Evolutionary conservation across 306 rosid species (phyloP), one percentile per base, ranked within the genome.

Genomic region (Cicer arietinum): DNA sequence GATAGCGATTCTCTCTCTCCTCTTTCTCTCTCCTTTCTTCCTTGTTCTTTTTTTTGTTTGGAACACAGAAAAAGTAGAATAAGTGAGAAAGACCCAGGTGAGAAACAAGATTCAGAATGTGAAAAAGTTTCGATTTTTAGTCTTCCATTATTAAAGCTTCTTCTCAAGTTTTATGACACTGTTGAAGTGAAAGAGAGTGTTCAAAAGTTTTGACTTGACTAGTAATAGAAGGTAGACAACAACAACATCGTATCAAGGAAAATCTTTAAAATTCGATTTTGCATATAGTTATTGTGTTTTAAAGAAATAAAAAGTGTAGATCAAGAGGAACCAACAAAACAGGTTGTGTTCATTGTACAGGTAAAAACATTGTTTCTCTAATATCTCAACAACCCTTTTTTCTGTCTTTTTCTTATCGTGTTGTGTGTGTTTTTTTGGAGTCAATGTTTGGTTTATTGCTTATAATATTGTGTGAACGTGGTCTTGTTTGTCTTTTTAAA

Each of bases 401-500:
- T 52, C 69, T 58, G 20, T 80, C 70, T 77, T 76, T 81, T 69
- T 76, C 57, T 81, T 71, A 81, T 81, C 86, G 85, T 79, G 80
- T 14, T 83, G 67, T 82, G 84, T 80, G 77, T 89, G 82, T 85
- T 69, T 79, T 81, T 76, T 67, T 67, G 73, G 80, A 80, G 87
- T 84, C 90, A 82, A 79, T 82, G 80, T 73, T 72, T 75, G 78
- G 85, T 75, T 76, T 82, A 2, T 35, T 82, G 74, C 90, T 89
- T 89, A 86, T 53, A 18, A 62, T 81, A 90, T 67, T 71, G 88
- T 77, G 77, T 70, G 91, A 92, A 87, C 96, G 92, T 90, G 96
- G 84, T 87, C 82, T 75, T 85, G 87, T 85, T 85, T 89, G 87
- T 91, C 92, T 74, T 82, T 70, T 67, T 71, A 69, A 82, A 79